Evolutionary conservation across 805 yeast genomes (phyloP).

Genomic region (Barnettozyma wickerhamii): DNA sequence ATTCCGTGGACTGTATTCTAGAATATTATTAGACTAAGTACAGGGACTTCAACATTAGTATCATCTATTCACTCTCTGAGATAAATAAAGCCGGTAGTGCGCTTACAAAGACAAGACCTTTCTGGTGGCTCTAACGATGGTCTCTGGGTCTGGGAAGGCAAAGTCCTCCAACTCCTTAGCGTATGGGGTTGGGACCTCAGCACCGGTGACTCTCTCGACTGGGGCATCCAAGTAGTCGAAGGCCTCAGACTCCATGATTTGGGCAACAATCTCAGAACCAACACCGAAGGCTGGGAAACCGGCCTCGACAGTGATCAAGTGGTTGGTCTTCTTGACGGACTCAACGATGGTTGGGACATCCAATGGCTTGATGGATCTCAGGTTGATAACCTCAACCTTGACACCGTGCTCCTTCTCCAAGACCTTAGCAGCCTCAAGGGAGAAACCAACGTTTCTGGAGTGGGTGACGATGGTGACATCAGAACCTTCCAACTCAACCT

Average conservation of each 20-base stretch:
- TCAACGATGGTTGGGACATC: slow-evolving; percentile 82
- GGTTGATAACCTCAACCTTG: slow-evolving; percentile 88
- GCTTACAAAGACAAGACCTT: slow-evolving; percentile 66
- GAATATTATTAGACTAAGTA: no score
- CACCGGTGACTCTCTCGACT: slow-evolving; percentile 97
- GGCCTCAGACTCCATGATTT: slow-evolving; percentile 96
- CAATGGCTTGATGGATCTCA: slow-evolving; percentile 95
- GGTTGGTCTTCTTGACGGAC: slow-evolving; percentile 94
- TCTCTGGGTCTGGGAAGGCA: slow-evolving; percentile 96
- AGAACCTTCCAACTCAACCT: slow-evolving; percentile 88
- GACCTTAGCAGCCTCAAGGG: slow-evolving; percentile 85
- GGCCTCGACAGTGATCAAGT: slow-evolving; percentile 92
- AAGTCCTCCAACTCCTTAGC: slow-evolving; percentile 94
- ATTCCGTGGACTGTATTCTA: background rate
- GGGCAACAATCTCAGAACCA: slow-evolving; percentile 97
- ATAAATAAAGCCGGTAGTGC: background rate
- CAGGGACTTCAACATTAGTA: no score
- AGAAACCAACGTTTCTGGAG: slow-evolving; percentile 83
- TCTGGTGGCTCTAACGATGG: slow-evolving; percentile 82
- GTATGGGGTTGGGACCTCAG: slow-evolving; percentile 99
- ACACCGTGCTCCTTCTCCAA: slow-evolving; percentile 84
- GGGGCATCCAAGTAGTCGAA: slow-evolving; percentile 99
- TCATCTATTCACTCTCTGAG: no score
- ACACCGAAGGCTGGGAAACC: slow-evolving; percentile 99
- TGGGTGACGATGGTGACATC: slow-evolving; percentile 89